Evolutionary conservation across 257 asterid genomes (phyloP).

Genomic region (Osmanthus fragrans): DNA sequence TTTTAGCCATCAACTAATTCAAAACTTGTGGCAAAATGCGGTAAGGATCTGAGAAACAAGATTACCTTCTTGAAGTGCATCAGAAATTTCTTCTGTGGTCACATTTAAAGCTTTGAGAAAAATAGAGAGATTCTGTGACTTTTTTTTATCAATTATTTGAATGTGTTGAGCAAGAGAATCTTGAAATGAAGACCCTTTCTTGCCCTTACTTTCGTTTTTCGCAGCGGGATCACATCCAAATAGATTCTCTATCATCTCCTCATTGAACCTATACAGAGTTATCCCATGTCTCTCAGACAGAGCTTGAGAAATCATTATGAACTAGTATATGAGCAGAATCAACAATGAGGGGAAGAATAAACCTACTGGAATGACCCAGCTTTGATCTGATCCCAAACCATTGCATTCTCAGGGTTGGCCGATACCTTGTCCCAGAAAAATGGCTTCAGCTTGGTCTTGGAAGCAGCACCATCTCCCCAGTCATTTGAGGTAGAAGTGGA

Average conservation of each 20-base stretch:
- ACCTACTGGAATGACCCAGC: conserved; percentile 96
- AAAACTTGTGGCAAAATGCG: conserved; percentile 2
- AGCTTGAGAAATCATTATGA: conserved; percentile 4
- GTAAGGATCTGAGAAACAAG: conserved; percentile 20
- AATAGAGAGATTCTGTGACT: conserved; percentile 88
- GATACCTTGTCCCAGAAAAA: conserved; percentile 97
- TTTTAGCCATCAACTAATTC: not conserved
- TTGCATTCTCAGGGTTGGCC: conserved; percentile 75
- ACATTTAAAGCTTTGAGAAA: conserved; percentile 89
- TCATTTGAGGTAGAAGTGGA: conserved; percentile 34
- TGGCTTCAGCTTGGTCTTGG: conserved; percentile 89
- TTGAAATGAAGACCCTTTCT: conserved; percentile 45
- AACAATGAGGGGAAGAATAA: conserved; percentile 5
- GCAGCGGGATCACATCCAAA: conserved; percentile 66
- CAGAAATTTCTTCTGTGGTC: conserved; percentile 88
- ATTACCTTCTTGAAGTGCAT: conserved; percentile 94
- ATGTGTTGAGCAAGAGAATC: conserved; percentile 44
- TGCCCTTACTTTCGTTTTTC: conserved; percentile 43
- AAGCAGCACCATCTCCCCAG: conserved; percentile 35
- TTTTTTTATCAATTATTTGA: conserved; percentile 79
- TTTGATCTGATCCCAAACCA: conserved; percentile 94
- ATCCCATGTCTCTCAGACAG: conserved; percentile 12
- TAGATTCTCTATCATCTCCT: conserved; percentile 87
- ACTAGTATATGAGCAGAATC: conserved; percentile 4
- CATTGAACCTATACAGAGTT: conserved; percentile 69